Conservation (phyloP, 139 green algal species). For the Coelastrella sp. region DNA sequence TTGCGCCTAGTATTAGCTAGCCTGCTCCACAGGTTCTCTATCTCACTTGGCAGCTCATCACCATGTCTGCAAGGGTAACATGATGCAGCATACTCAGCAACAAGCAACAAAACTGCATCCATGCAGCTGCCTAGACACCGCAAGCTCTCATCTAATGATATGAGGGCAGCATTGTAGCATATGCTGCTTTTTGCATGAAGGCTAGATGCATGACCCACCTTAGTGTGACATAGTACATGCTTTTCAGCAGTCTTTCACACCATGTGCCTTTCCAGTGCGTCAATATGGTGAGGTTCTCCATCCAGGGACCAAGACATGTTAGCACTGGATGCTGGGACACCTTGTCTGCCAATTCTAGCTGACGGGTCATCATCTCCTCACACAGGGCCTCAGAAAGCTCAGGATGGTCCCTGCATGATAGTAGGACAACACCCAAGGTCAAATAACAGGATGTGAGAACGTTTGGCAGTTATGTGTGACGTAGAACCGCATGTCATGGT, state of each 20-base stretch:
- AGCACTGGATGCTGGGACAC: slow-evolving; percentile 73
- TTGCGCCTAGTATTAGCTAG: slow-evolving; percentile 83
- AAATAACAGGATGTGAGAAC: too few species aligned
- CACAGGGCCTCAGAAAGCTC: slow-evolving; percentile 85
- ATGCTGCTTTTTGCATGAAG: too few species aligned
- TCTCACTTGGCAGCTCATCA: slow-evolving; percentile 69
- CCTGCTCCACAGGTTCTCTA: slow-evolving; percentile 88
- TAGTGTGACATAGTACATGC: slow-evolving; percentile 86
- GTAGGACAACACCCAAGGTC: background rate
- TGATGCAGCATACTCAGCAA: too few species aligned
- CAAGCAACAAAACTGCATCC: background rate
- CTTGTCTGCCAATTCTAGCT: slow-evolving; percentile 61
- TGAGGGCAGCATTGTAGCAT: too few species aligned
- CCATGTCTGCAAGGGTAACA: slow-evolving; percentile 67
- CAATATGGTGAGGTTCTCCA: slow-evolving; percentile 85
- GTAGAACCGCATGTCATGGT: too few species aligned
- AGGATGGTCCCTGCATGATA: slow-evolving; percentile 75
- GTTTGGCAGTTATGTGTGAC: too few species aligned
- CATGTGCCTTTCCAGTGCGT: slow-evolving; percentile 81
- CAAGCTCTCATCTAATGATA: too few species aligned
- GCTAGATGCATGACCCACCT: too few species aligned
- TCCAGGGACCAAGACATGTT: slow-evolving; percentile 88
- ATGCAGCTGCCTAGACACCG: background rate
- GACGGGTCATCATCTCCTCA: slow-evolving; percentile 80
- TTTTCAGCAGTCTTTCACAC: slow-evolving; percentile 85